Evolutionary conservation across 1,139 yeast genomes (phyloP).

Genomic region (Taphrina pruni): DNA sequence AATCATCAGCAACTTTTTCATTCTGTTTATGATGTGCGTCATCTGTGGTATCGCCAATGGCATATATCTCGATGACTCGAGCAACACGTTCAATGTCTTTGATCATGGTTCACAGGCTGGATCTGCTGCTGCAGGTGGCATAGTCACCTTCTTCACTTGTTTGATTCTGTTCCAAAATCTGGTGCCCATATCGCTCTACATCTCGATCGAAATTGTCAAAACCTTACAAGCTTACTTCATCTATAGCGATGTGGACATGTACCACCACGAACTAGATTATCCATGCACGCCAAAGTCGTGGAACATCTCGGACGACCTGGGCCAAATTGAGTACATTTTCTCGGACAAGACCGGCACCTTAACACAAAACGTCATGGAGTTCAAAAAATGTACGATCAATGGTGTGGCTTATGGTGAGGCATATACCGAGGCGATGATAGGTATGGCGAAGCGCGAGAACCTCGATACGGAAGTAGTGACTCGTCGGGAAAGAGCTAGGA

Average conservation of each 20-base stretch:
- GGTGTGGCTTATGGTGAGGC: constrained; percentile 92
- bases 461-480: constrained; percentile 74
- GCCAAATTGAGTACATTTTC: constrained; percentile 93
- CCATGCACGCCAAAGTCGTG: constrained; percentile 97
- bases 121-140: constrained; percentile 76
- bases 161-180: constrained; percentile 86
- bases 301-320: constrained; percentile 96
- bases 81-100: constrained; percentile 68
- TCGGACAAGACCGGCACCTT: constrained; percentile 97
- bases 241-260: constrained; percentile 85
- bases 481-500: constrained; percentile 65
- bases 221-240: constrained; percentile 94
- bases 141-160: constrained; percentile 84
- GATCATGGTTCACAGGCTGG: constrained; percentile 72
- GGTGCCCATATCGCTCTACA: constrained; percentile 93
- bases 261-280: constrained; percentile 80
- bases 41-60: constrained; percentile 86
- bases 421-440: constrained; percentile 93
- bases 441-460: constrained; percentile 86
- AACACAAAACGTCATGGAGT: constrained; percentile 96
- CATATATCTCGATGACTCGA: constrained; percentile 61
- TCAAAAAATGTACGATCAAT: constrained; percentile 86
- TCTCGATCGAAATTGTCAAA: constrained; percentile 92
- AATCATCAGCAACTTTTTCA: constrained; percentile 67
- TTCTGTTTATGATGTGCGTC: constrained; percentile 79